These are phyloP conservation scores for Epichloe festucae DNA, from an alignment of 2,329 filamentous ascomycete species.

Conservation along the genomic window DNA sequence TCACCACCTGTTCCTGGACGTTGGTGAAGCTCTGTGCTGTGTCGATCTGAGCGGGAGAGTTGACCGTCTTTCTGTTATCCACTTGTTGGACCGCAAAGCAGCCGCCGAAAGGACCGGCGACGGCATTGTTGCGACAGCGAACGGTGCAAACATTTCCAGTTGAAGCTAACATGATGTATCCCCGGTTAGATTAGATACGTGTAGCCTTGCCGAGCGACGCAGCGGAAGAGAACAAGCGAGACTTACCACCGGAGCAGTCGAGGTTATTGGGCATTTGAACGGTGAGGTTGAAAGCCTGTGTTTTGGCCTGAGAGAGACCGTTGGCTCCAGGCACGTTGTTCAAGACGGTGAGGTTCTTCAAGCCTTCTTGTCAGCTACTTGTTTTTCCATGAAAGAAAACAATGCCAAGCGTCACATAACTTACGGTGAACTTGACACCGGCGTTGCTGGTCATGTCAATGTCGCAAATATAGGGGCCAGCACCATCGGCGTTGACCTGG, in stretches of 20 bases:
- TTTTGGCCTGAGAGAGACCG: conserved; percentile 43
- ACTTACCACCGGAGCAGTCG: conserved; percentile 36
- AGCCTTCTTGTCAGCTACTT: neutral
- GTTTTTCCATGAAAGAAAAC: neutral
- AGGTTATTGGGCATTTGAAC: conserved; percentile 37
- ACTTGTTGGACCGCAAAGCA: conserved; percentile 46
- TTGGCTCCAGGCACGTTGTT: conserved; percentile 48
- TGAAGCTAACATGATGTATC: conserved; percentile 23
- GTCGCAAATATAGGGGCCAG: conserved; percentile 39
- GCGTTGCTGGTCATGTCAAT: conserved; percentile 34
- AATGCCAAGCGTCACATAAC: neutral
- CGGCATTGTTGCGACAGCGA: conserved; percentile 44
- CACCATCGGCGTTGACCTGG: conserved; percentile 9
- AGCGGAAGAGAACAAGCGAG: no score
- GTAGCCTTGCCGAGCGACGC: no score
- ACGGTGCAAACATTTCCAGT: conserved; percentile 47
- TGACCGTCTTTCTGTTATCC: conserved; percentile 27
- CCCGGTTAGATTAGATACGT: no score
- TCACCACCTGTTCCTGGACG: conserved; percentile 33
- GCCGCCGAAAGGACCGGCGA: conserved; percentile 43
- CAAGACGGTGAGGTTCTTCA: conserved; percentile 32
- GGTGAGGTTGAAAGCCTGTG: conserved; percentile 42
- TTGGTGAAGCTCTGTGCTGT: conserved; percentile 32
- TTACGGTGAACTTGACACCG: conserved; percentile 10
- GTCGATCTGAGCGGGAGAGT: conserved; percentile 30